Percentiles rank a stretch among this genome's conserved stretches.
phyloP scores from a whole-genome alignment of 768 basidiomycete species.

The Polyporus arcularius region DNA sequence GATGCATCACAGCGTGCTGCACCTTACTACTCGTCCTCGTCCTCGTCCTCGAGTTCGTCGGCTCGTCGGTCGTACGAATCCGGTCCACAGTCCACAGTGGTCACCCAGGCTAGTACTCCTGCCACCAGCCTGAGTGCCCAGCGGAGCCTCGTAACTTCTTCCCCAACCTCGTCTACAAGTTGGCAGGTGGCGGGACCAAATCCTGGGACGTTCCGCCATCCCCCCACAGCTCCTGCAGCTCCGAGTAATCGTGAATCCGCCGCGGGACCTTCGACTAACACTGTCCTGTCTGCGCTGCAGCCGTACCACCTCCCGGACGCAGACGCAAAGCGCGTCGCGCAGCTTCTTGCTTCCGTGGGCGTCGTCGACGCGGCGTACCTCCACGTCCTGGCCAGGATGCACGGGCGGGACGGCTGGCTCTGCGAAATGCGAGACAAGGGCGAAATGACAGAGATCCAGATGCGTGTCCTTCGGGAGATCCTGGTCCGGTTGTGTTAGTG shows the following conservation, averaged over 20 bases:
- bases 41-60: not conserved
- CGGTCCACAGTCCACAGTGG: no score
- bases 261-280: not conserved
- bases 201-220: not conserved
- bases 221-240: no score
- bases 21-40: not conserved
- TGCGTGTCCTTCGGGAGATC: slow-evolving; percentile 5
- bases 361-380: not conserved
- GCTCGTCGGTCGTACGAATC: not conserved
- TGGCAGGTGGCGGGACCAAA: not conserved
- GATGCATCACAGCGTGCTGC: no score
- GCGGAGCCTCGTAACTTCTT: not conserved
- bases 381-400: slow-evolving; percentile 1
- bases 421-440: slow-evolving; percentile 1
- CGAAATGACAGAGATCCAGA: slow-evolving; percentile 2
- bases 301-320: not conserved
- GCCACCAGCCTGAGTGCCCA: no score
- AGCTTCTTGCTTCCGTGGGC: slow-evolving; percentile 3
- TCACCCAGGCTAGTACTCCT: no score
- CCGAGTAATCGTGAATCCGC: no score
- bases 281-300: not conserved
- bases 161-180: not conserved
- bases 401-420: slow-evolving; percentile 6
- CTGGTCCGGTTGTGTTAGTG: not conserved
- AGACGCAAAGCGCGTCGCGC: slow-evolving; percentile 7